Base-by-base conservation (phyloP, 352 stramenopile genomes). In the Globisporangium parvum region DNA sequence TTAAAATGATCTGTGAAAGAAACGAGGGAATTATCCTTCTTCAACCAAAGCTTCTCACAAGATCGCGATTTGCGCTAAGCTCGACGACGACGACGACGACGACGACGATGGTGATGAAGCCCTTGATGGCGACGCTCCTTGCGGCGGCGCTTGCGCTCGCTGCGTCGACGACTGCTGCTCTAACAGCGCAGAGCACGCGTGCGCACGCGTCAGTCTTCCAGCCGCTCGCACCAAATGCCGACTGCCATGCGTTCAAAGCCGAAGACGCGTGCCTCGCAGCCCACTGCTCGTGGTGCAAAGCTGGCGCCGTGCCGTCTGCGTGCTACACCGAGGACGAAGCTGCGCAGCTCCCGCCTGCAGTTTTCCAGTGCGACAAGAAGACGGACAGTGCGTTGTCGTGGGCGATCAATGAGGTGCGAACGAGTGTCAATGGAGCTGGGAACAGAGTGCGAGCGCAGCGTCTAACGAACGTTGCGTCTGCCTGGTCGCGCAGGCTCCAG, bases 201-300 rank as follows among this genome's bases (percentile, higher is more conserved):
- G 33, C 46, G 12, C 66, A 73, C 21, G 62, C 64, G 12, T 51
- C 66, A 8, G 61, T 77, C 31, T 77, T 77, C n/a, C 39, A 65
- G 18, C 35, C 41, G 24, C 31, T 51, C 11, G 44, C 45, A 50
- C 40, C 14, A 8, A 51, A 57, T 14, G 47, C 56, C 33, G 74
- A 82, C 15, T 93, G 82, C 64, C 80, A 91, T 58, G 57, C 63
- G 24, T 65, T 77, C 58, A 69, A 67, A 47, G 57, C 61, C 28
- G 67, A 87, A 52, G 69, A 81, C 24, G 50, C 49, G 60, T 93
- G 82, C 35, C 26, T 88, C 12, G 31, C 65, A 31, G 72, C 62
- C 44, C 71, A 87, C 54, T 93, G 82, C 65, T 72, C 68, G 42
- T 93, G 82, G 82, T 93, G 82, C 65, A 61, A 77, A 59, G 89